A percentile compares a stretch with the other conserved stretches of the same genome.
Evolutionary conservation across 2,329 filamentous ascomycete genomes (phyloP).

Genomic region (Penicillium psychrosexuale): DNA sequence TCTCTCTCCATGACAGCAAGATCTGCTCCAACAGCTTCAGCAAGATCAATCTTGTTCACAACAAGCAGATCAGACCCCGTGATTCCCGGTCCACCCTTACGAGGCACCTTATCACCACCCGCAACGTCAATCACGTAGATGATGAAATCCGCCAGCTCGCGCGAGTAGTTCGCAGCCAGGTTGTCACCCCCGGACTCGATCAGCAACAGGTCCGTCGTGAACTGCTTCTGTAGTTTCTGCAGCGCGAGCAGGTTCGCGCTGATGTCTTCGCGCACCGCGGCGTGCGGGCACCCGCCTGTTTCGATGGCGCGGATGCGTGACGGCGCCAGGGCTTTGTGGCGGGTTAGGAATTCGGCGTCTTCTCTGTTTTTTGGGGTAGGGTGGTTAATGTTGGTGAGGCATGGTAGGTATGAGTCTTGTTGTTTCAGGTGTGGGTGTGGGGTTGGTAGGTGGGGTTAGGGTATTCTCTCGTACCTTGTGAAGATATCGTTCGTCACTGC

Average conservation of each 20-base stretch:
- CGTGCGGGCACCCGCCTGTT: conserved; percentile 94
- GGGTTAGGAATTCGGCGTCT: conserved; percentile 95
- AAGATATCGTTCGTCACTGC: conserved; percentile 99
- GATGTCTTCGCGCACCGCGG: conserved; percentile 96
- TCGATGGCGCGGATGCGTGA: conserved; percentile 90
- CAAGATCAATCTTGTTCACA: conserved; percentile 96
- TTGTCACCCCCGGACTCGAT: conserved; percentile 98
- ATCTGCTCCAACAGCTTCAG: conserved; percentile 86
- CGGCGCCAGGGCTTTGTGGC: conserved; percentile 76
- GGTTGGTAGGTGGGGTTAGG: not conserved
- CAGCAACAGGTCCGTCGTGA: conserved; percentile 77
- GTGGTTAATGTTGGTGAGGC: conserved; percentile 1
- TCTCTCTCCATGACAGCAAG: conserved; percentile 91
- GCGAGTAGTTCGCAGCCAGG: conserved; percentile 90
- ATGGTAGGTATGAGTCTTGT: not conserved
- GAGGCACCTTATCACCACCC: conserved; percentile 92
- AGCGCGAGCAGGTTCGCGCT: conserved; percentile 88
- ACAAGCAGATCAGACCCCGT: conserved; percentile 92
- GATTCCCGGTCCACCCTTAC: conserved; percentile 95
- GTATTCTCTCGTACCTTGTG: conserved; percentile 56
- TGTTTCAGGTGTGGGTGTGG: not conserved
- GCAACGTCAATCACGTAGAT: conserved; percentile 98
- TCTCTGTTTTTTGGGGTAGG: no score
- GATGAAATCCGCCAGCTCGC: conserved; percentile 95
- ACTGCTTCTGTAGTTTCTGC: conserved; percentile 79